Percentiles rank a stretch among this genome's conserved stretches.
Conservation (phyloP, 1,139 yeast species). For the Nadsonia starkeyi-henricii region DNA sequence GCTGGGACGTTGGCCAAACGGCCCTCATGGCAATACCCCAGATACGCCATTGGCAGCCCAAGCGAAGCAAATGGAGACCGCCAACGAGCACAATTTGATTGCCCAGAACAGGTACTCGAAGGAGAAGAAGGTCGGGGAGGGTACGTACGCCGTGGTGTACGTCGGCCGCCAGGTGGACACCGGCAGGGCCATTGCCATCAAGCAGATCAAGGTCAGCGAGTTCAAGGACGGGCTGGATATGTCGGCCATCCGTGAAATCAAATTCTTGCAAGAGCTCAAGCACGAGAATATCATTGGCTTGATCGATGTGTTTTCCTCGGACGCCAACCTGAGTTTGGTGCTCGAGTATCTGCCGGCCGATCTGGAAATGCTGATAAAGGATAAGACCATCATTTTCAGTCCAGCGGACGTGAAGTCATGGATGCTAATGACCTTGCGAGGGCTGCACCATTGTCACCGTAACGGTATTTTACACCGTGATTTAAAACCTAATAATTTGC, state of each 20-base stretch:
- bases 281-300: conserved; percentile 80
- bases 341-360: conserved; percentile 87
- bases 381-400: conserved; percentile 57
- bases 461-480: conserved; percentile 74
- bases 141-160: conserved; percentile 96
- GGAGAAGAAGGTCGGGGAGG: conserved; percentile 87
- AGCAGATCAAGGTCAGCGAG: conserved; percentile 82
- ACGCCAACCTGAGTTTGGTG: conserved; percentile 65
- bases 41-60: too few species aligned
- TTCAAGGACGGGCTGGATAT: conserved; percentile 95
- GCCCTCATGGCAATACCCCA: too few species aligned
- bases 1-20: too few species aligned
- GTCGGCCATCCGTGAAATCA: conserved; percentile 94
- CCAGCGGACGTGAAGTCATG: conserved; percentile 88
- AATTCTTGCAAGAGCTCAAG: conserved; percentile 73
- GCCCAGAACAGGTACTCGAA: conserved; percentile 15
- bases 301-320: conserved; percentile 68
- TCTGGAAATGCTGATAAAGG: conserved; percentile 78
- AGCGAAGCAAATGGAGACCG: not conserved
- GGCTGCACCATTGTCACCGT: conserved; percentile 90
- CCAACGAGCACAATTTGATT: not conserved
- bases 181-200: conserved; percentile 65
- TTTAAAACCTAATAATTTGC: conserved; percentile 44
- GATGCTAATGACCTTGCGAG: conserved; percentile 87
- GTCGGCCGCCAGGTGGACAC: conserved; percentile 45